A percentile compares a stretch with the other conserved stretches of the same genome.
These are phyloP conservation scores for Silybum marianum DNA, from an alignment of 129 eudicot species.

Conservation along the genomic window DNA sequence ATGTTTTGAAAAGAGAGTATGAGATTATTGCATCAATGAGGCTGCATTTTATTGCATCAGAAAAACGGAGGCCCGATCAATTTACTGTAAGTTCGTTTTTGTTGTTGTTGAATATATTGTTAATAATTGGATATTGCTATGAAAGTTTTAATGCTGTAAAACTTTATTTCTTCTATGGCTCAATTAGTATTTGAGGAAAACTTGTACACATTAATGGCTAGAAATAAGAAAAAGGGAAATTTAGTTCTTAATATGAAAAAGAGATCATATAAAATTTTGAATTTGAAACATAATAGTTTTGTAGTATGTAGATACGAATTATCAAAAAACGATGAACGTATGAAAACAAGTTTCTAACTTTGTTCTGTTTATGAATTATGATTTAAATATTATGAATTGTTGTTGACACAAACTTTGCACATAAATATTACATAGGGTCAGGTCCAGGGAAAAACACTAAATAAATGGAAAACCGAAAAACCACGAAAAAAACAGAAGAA, in stretches of 20 bases:
- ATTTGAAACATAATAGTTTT: not conserved
- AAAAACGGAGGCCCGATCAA: conserved; percentile 87
- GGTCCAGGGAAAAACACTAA: too few relatives aligned
- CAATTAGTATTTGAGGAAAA: not conserved
- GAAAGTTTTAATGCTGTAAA: not conserved
- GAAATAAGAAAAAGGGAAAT: not conserved
- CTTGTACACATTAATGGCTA: not conserved
- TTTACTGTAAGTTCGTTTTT: conserved; percentile 62
- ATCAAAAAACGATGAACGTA: not conserved
- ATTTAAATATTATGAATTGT: not conserved
- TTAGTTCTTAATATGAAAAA: not conserved
- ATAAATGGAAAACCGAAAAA: too few relatives aligned
- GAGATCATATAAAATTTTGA: not conserved
- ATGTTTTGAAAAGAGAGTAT: conserved; percentile 76
- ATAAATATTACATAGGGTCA: not conserved
- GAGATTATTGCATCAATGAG: conserved; percentile 61
- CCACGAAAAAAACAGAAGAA: too few relatives aligned
- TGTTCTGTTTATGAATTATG: not conserved
- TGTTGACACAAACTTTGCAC: conserved; percentile 1
- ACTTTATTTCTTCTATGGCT: not conserved
- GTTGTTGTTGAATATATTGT: not conserved
- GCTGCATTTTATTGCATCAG: conserved; percentile 74
- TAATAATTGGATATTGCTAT: not conserved
- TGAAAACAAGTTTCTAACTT: not conserved
- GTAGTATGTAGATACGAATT: not conserved